Conservation (phyloP, 2,329 filamentous ascomycete species). For the Phialophora chinensis region DNA sequence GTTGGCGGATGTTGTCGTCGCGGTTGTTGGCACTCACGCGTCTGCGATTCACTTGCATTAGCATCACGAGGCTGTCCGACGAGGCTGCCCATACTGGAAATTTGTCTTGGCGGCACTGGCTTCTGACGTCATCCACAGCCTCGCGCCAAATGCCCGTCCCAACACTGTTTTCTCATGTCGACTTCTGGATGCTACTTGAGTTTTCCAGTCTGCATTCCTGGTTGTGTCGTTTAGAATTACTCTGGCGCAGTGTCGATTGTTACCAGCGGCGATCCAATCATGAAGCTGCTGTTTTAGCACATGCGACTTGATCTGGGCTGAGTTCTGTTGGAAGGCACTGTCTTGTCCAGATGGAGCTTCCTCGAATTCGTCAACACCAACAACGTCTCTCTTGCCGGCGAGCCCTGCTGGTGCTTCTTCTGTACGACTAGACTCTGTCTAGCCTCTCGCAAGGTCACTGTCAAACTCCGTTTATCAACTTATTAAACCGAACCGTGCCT, state of each 20-base stretch:
- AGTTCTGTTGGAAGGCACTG: not conserved
- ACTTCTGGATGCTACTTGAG: not conserved
- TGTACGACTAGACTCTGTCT: slow-evolving; percentile 4
- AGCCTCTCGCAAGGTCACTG: not conserved
- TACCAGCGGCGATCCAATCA: not conserved
- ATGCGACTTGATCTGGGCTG: not conserved
- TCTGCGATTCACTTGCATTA: not conserved
- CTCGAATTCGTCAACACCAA: slow-evolving; percentile 8
- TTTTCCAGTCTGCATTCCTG: not conserved
- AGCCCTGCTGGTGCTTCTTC: slow-evolving; percentile 7
- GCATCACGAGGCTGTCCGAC: not conserved
- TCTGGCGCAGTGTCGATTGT: not conserved
- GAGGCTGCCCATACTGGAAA: slow-evolving; percentile 2
- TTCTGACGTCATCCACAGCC: not conserved
- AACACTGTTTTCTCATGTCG: not conserved
- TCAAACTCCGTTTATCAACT: not conserved
- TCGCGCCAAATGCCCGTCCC: not conserved
- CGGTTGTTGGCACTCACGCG: not conserved
- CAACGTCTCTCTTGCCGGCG: slow-evolving; percentile 7
- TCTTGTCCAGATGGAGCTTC: slow-evolving; percentile 17
- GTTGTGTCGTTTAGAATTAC: not conserved
- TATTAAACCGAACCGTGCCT: not conserved
- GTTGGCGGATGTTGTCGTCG: slow-evolving; percentile 1
- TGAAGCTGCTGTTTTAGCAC: not conserved
- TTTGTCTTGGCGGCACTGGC: not conserved